Evolutionary conservation across 768 basidiomycete genomes (phyloP).

Genomic region (Aureoboletus auriporus): DNA sequence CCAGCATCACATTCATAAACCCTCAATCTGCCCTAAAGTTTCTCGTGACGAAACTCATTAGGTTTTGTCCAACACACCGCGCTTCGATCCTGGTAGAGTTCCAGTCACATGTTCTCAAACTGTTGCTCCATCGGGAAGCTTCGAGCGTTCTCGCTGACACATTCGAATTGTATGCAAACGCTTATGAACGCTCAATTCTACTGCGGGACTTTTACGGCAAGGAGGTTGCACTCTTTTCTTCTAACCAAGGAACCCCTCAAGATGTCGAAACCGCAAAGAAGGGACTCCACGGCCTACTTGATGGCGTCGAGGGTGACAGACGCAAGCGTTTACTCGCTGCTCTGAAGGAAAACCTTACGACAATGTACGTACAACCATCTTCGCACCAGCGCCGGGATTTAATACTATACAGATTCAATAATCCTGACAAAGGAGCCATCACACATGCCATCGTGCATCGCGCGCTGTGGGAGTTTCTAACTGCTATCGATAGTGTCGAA

Average conservation of each 20-base stretch:
- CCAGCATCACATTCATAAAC: not conserved
- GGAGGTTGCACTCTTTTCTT: slow-evolving; percentile 70
- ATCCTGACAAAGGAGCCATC: slow-evolving; percentile 85
- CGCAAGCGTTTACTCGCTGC: slow-evolving; percentile 62
- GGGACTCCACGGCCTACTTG: slow-evolving; percentile 66
- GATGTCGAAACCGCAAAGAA: slow-evolving; percentile 63
- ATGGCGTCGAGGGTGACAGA: slow-evolving; percentile 59
- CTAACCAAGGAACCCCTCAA: slow-evolving; percentile 50
- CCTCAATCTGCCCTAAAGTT: slow-evolving; percentile 44
- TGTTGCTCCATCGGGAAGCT: slow-evolving; percentile 84
- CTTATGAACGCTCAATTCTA: slow-evolving; percentile 77
- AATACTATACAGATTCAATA: slow-evolving; percentile 66
- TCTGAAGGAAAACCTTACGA: slow-evolving; percentile 68
- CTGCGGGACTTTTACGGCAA: slow-evolving; percentile 89
- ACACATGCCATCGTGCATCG: slow-evolving; percentile 87
- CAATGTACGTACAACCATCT: slow-evolving; percentile 52
- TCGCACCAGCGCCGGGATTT: not conserved
- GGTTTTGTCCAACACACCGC: slow-evolving; percentile 70
- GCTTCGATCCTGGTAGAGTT: slow-evolving; percentile 75
- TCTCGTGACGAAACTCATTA: slow-evolving; percentile 75
- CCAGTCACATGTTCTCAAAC: slow-evolving; percentile 65
- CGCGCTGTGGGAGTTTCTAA: slow-evolving; percentile 81
- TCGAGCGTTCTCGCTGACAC: slow-evolving; percentile 81
- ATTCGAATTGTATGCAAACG: slow-evolving; percentile 83
- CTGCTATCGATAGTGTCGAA: slow-evolving; percentile 50